Conservation (phyloP, 2,329 filamentous ascomycete species). For the Lachnellula suecica region DNA sequence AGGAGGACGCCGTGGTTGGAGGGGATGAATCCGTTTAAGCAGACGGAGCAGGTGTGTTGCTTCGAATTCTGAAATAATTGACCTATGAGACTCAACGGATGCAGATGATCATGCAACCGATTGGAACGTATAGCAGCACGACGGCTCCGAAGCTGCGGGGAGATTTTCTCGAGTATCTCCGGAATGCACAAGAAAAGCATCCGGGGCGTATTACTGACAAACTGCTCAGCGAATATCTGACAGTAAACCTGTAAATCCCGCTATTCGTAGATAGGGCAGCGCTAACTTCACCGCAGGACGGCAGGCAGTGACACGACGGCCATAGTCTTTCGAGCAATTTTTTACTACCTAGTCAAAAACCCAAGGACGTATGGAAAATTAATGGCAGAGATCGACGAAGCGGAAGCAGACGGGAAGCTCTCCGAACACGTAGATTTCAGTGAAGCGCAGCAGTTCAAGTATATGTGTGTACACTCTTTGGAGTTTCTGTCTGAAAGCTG, state of each 20-base stretch:
- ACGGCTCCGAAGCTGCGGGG: not conserved
- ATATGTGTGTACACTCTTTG: constrained; percentile 9
- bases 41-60: not conserved
- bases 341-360: constrained; percentile 17
- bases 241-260: not conserved
- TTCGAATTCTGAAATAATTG: too few species aligned
- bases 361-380: constrained; percentile 9
- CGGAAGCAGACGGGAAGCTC: constrained; percentile 2
- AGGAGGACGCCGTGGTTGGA: not conserved
- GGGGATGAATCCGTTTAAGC: not conserved
- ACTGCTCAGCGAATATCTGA: not conserved
- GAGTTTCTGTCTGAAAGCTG: not conserved
- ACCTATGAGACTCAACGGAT: too few species aligned
- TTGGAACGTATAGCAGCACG: not conserved
- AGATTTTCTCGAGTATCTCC: not conserved
- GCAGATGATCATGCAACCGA: not conserved
- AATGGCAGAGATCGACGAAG: constrained; percentile 8
- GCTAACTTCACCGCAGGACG: constrained; percentile 1
- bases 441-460: constrained; percentile 5
- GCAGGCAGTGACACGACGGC: constrained; percentile 18
- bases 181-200: not conserved
- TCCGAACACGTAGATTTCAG: constrained; percentile 4
- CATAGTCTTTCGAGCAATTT: constrained; percentile 10
- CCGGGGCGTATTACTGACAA: not conserved
- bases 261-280: not conserved